Evolutionary conservation across 139 green algal genomes (phyloP).

Genomic region (Tetratostichococcus sp.): DNA sequence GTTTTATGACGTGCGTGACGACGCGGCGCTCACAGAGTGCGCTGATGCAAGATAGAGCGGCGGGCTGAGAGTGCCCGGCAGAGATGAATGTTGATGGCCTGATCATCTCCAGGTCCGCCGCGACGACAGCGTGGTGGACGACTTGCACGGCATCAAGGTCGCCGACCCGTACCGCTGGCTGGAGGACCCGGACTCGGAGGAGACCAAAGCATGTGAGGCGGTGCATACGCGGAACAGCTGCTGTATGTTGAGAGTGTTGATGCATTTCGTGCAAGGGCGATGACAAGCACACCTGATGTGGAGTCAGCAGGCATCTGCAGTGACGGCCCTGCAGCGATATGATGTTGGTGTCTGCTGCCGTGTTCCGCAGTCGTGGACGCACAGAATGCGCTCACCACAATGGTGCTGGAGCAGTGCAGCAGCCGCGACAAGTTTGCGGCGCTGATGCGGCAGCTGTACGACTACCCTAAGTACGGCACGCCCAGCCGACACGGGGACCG

Average conservation of each 20-base stretch:
- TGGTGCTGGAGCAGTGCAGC: constrained; percentile 63
- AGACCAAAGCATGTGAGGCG: constrained; percentile 60
- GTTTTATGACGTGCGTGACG: no score
- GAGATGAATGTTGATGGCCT: no score
- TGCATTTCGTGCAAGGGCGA: no score
- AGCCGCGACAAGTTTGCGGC: constrained; percentile 58
- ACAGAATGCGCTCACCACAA: constrained; percentile 77
- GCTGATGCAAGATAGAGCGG: no score
- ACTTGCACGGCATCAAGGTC: constrained; percentile 63
- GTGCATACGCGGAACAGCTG: no score
- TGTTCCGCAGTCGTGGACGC: constrained; percentile 60
- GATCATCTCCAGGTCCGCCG: constrained; percentile 37
- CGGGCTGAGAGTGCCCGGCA: no score
- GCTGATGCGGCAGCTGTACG: constrained; percentile 50
- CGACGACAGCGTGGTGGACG: constrained; percentile 64
- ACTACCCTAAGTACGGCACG: constrained; percentile 76
- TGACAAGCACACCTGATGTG: no score
- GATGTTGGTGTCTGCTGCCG: background rate
- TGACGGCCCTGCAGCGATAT: background rate
- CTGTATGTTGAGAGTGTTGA: no score
- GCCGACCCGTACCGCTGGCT: constrained; percentile 67
- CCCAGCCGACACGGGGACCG: constrained; percentile 56
- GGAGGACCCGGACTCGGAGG: constrained; percentile 77
- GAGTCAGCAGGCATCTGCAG: background rate
- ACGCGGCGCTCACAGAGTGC: no score